phyloP scores from a whole-genome alignment of 768 basidiomycete genomes.

The Clitopilus hobsonii region DNA sequence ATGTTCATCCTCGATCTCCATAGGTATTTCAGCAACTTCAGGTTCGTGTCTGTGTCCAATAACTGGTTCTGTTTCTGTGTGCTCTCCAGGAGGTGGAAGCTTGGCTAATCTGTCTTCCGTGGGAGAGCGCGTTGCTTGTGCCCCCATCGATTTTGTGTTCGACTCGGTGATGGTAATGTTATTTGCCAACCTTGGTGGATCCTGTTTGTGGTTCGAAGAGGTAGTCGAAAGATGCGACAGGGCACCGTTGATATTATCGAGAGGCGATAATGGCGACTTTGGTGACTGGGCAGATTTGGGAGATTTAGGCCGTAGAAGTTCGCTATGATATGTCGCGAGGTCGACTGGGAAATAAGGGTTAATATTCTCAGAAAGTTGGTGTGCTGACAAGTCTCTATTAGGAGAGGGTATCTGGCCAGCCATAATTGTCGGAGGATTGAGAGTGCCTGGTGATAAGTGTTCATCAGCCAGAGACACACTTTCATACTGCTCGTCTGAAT shows the following conservation, averaged over 20 bases:
- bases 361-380: constrained; percentile 17
- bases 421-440: not conserved
- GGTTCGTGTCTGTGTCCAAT: constrained; percentile 1
- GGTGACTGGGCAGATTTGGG: not conserved
- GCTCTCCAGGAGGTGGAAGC: constrained; percentile 1
- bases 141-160: not conserved
- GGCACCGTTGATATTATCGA: not conserved
- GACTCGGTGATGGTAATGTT: not conserved
- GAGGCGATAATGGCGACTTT: not conserved
- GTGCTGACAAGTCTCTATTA: not conserved
- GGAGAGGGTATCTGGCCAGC: not conserved
- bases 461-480: not conserved
- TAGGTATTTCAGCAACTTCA: constrained; percentile 2
- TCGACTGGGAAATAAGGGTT: constrained; percentile 53
- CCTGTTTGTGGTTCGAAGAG: not conserved
- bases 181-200: not conserved
- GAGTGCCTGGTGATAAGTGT: not conserved
- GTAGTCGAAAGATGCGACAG: not conserved
- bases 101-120: not conserved
- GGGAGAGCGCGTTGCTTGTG: not conserved
- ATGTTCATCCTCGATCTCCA: constrained; percentile 50
- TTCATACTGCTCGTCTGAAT: constrained; percentile 19
- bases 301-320: not conserved
- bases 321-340: constrained; percentile 17
- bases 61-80: constrained; percentile 6